Conservation (phyloP, 1,139 yeast species). For the Kodamaea sp. region DNA sequence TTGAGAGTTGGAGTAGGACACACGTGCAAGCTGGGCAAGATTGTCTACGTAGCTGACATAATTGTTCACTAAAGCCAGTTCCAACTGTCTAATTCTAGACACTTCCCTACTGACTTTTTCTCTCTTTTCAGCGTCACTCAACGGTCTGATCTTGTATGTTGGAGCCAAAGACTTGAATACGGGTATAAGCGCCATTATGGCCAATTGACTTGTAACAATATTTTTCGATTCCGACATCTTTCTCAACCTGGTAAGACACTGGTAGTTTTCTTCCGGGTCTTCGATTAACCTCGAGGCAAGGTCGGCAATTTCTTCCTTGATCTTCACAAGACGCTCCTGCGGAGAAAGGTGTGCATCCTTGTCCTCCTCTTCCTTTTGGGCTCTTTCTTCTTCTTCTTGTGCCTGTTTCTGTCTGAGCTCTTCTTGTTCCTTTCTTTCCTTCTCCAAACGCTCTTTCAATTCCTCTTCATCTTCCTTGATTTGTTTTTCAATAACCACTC, state of each 20-base stretch:
- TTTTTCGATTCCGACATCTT: slow-evolving; percentile 71
- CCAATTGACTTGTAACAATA: slow-evolving; percentile 68
- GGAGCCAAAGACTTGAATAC: slow-evolving; percentile 87
- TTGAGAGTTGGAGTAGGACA: slow-evolving; percentile 41
- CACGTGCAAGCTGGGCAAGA: slow-evolving; percentile 45
- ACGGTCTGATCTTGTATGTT: slow-evolving; percentile 79
- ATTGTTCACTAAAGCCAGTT: slow-evolving; percentile 69
- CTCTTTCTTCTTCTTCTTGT: slow-evolving; percentile 12
- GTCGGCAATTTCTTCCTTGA: slow-evolving; percentile 84
- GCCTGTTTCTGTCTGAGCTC: slow-evolving; percentile 7
- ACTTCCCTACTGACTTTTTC: slow-evolving; percentile 85
- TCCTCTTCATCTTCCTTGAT: slow-evolving; percentile 24
- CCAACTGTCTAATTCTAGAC: slow-evolving; percentile 72
- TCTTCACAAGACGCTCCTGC: slow-evolving; percentile 54
- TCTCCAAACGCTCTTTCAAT: slow-evolving; percentile 12
- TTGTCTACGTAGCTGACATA: slow-evolving; percentile 69
- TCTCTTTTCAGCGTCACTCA: slow-evolving; percentile 76
- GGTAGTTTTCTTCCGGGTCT: slow-evolving; percentile 85
- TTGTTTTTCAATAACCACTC: slow-evolving; percentile 50
- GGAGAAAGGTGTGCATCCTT: slow-evolving; percentile 54
- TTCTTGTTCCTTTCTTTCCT: slow-evolving; percentile 15
- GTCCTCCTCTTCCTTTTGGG: slow-evolving; percentile 31
- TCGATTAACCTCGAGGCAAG: slow-evolving; percentile 77
- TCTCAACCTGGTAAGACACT: slow-evolving; percentile 66
- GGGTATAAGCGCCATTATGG: slow-evolving; percentile 78